Conservation (phyloP, 306 rosid species). For the Hippophae rhamnoides region DNA sequence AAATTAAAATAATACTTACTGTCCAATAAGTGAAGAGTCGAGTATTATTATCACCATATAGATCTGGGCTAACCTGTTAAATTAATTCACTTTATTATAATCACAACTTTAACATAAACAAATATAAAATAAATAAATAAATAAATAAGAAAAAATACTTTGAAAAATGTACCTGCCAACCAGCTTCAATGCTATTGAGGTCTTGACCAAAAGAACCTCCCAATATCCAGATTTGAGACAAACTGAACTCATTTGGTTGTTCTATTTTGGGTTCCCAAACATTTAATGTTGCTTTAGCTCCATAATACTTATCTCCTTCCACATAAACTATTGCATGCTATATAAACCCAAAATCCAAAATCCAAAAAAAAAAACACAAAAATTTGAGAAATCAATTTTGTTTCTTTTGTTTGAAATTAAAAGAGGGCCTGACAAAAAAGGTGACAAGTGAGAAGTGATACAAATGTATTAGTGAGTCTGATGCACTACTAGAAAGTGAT, state of each 20-base stretch:
- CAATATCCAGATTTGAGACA: conserved; percentile 90
- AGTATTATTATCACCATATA: conserved; percentile 87
- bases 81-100: background rate
- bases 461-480: too few relatives aligned
- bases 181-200: conserved; percentile 99
- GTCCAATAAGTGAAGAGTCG: conserved; percentile 98
- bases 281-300: conserved; percentile 95
- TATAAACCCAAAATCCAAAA: conserved; percentile 20
- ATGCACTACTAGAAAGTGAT: too few relatives aligned
- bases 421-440: too few relatives aligned
- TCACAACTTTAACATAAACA: background rate
- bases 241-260: conserved; percentile 87
- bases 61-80: conserved; percentile 85
- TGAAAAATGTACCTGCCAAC: conserved; percentile 76
- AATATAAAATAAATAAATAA: background rate
- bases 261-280: conserved; percentile 97
- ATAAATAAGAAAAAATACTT: background rate
- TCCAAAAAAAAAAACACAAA: conserved; percentile 11
- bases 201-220: conserved; percentile 98
- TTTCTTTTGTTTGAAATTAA: too few relatives aligned
- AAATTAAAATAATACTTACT: conserved; percentile 26
- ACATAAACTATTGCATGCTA: conserved; percentile 93
- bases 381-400: conserved; percentile 4
- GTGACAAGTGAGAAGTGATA: too few relatives aligned
- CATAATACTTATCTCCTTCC: conserved; percentile 82